phyloP scores from a whole-genome alignment of 2,329 filamentous ascomycete genomes.

The Lachnellula cervina region DNA sequence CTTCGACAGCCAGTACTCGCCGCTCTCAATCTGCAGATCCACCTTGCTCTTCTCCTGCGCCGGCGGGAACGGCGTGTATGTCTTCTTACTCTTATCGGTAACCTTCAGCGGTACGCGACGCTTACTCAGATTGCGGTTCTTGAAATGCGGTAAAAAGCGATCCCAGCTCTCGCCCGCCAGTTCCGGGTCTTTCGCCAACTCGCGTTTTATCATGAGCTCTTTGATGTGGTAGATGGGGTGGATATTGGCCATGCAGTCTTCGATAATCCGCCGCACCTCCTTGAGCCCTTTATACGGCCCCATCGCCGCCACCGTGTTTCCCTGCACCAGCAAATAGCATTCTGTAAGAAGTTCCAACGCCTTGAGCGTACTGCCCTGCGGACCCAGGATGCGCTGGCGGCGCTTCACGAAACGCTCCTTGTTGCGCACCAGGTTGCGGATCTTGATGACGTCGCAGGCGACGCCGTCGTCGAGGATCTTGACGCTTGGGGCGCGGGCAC shows the following conservation, averaged over 20 bases:
- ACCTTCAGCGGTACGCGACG: slow-evolving; percentile 77
- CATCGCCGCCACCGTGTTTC: slow-evolving; percentile 91
- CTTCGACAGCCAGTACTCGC: slow-evolving; percentile 94
- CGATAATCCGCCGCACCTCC: slow-evolving; percentile 81
- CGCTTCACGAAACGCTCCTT: slow-evolving; percentile 96
- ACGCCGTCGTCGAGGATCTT: slow-evolving; percentile 91
- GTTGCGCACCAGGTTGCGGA: slow-evolving; percentile 81
- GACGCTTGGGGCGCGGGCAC: slow-evolving; percentile 91
- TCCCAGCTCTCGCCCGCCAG: slow-evolving; percentile 90
- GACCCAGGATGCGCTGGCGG: slow-evolving; percentile 85
- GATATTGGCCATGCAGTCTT: slow-evolving; percentile 96
- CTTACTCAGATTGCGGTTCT: slow-evolving; percentile 85
- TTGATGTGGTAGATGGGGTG: slow-evolving; percentile 92
- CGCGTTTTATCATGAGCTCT: slow-evolving; percentile 87
- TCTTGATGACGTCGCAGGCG: slow-evolving; percentile 94
- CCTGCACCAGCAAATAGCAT: slow-evolving; percentile 92
- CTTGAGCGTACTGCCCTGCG: slow-evolving; percentile 87
- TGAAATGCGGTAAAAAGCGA: slow-evolving; percentile 94
- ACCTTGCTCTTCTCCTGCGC: slow-evolving; percentile 98
- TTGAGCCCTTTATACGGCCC: slow-evolving; percentile 90
- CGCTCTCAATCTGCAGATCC: slow-evolving; percentile 93
- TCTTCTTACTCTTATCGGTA: slow-evolving; percentile 89
- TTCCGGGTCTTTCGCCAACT: slow-evolving; percentile 83
- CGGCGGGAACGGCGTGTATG: slow-evolving; percentile 95
- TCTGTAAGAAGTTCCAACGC: slow-evolving; percentile 87